phyloP scores from a whole-genome alignment of 345 rosid species.

The Cardamine resedifolia region DNA sequence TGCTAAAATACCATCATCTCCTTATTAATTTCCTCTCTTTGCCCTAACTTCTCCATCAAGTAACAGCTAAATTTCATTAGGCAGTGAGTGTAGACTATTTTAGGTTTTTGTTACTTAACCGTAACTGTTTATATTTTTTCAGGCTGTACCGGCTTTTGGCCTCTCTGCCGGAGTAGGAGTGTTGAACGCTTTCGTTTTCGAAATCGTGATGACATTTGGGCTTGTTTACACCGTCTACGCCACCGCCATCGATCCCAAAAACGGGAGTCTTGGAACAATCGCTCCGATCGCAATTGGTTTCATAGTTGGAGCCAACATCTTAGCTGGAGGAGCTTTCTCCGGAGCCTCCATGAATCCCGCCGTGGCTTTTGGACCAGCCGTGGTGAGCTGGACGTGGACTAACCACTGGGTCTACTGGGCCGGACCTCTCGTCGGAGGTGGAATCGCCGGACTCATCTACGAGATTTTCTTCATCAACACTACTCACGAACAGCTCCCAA shows the following conservation, averaged over 20 bases:
- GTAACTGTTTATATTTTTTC: not conserved
- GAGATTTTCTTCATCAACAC: conserved; percentile 64
- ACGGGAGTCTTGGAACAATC: conserved; percentile 62
- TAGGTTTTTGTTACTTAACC: not conserved
- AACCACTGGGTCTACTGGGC: conserved; percentile 97
- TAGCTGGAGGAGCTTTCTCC: conserved; percentile 86
- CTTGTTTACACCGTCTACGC: conserved; percentile 91
- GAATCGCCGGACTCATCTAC: conserved; percentile 73
- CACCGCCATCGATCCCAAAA: conserved; percentile 87
- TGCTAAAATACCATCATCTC: not conserved
- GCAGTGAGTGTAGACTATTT: not conserved
- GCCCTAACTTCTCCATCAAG: conserved; percentile 29
- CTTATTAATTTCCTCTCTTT: not conserved
- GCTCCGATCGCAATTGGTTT: conserved; percentile 92
- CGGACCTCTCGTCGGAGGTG: conserved; percentile 87
- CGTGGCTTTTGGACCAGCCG: conserved; percentile 88
- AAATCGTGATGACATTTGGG: conserved; percentile 95
- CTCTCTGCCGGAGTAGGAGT: conserved; percentile 72
- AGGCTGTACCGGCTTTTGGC: conserved; percentile 64
- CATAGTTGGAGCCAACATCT: conserved; percentile 86
- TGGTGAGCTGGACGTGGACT: conserved; percentile 88
- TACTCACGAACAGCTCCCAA: conserved; percentile 59
- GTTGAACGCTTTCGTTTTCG: conserved; percentile 78
- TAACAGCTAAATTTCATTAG: not conserved
- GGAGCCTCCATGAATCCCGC: conserved; percentile 99